Conservation (phyloP, 129 eudicot species). For the Lonicera japonica region DNA sequence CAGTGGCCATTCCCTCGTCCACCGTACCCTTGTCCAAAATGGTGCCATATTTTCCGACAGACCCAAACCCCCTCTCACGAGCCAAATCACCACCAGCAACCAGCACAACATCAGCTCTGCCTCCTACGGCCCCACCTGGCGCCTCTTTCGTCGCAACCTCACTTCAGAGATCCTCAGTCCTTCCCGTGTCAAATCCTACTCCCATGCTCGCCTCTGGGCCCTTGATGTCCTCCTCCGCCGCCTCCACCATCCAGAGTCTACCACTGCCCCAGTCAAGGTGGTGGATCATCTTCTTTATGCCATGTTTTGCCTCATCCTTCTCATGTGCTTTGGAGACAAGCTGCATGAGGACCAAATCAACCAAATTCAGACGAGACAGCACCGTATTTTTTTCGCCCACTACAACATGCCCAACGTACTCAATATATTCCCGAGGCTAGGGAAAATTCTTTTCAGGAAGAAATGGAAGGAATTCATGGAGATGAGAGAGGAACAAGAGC, state of each 20-base stretch:
- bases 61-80: too few species aligned
- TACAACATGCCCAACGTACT: constrained; percentile 30
- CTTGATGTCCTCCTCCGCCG: constrained; percentile 15
- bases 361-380: constrained; percentile 29
- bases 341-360: constrained; percentile 35
- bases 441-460: constrained; percentile 35
- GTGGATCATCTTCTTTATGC: too few species aligned
- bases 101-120: too few species aligned
- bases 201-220: constrained; percentile 40
- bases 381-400: constrained; percentile 16
- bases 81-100: too few species aligned
- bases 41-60: too few species aligned
- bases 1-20: too few species aligned
- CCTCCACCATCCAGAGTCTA: neutral
- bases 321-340: constrained; percentile 74
- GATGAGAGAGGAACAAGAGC: constrained; percentile 18
- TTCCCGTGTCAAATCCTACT: too few species aligned
- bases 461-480: constrained; percentile 36
- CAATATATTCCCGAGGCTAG: constrained; percentile 32
- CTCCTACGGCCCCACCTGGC: too few species aligned
- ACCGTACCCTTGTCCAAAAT: too few species aligned
- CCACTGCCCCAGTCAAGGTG: constrained; percentile 26
- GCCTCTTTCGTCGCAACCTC: too few species aligned
- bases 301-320: constrained; percentile 48
- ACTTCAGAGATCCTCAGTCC: too few species aligned